phyloP scores from a whole-genome alignment of 2,329 filamentous ascomycete species.

The Pseudogymnoascus sp. region DNA sequence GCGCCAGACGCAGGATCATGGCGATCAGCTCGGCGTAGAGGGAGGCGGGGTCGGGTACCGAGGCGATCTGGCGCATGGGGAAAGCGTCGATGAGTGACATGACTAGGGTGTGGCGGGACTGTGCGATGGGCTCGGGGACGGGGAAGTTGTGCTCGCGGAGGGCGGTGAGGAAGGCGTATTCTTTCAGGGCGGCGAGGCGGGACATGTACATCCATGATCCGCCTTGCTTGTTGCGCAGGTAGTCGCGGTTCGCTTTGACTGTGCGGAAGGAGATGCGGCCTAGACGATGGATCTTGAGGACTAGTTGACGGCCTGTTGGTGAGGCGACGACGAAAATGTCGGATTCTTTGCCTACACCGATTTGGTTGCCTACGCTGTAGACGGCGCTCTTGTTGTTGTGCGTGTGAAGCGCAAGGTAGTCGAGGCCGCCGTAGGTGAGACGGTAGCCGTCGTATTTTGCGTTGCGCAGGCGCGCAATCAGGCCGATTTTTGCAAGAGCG shows the following conservation, averaged over 20 bases:
- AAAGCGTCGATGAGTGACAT: slow-evolving; percentile 93
- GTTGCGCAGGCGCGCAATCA: slow-evolving; percentile 91
- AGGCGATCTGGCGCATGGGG: slow-evolving; percentile 79
- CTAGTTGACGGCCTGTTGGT: slow-evolving; percentile 64
- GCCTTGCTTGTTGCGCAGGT: slow-evolving; percentile 71
- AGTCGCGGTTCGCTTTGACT: slow-evolving; percentile 93
- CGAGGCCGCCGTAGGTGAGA: slow-evolving; percentile 89
- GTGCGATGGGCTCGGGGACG: slow-evolving; percentile 78
- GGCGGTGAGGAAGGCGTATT: slow-evolving; percentile 89
- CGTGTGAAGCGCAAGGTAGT: slow-evolving; percentile 92
- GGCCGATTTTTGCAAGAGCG: slow-evolving; percentile 78
- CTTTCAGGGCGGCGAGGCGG: slow-evolving; percentile 83
- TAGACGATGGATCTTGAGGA: slow-evolving; percentile 92
- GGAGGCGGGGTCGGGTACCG: slow-evolving; percentile 72
- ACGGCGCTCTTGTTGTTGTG: slow-evolving; percentile 73
- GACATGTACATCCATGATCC: slow-evolving; percentile 99
- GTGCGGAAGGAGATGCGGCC: slow-evolving; percentile 95
- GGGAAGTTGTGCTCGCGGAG: slow-evolving; percentile 78
- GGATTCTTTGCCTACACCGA: slow-evolving; percentile 95
- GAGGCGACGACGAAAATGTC: slow-evolving; percentile 93
- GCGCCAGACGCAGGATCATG: slow-evolving; percentile 75
- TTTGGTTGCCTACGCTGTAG: slow-evolving; percentile 88
- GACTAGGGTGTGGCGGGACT: slow-evolving; percentile 91
- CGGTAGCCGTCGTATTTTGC: slow-evolving; percentile 97
- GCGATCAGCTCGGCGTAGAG: slow-evolving; percentile 88